phyloP scores from a whole-genome alignment of 352 stramenopile genomes.

The Globisporangium nodosum region DNA sequence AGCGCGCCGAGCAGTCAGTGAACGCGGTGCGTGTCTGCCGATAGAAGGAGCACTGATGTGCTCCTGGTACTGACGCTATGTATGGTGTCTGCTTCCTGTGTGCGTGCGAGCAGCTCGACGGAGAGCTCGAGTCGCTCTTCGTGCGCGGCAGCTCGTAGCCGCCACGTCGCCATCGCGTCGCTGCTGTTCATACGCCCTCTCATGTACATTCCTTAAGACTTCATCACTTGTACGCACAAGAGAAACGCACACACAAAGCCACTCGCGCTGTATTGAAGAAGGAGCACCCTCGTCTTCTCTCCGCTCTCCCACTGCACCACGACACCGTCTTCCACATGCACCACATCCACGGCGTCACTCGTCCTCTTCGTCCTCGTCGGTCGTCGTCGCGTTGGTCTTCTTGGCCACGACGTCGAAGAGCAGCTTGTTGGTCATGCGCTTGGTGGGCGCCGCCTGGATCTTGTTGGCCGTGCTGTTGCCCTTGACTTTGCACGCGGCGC shows the following conservation, averaged over 20 bases:
- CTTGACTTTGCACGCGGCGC: slow-evolving; percentile 27
- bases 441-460: slow-evolving; percentile 21
- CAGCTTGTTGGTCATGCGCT: slow-evolving; percentile 29
- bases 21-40: neutral
- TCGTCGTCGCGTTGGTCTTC: neutral
- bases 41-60: neutral
- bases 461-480: slow-evolving; percentile 19
- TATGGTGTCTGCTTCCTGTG: neutral
- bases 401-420: slow-evolving; percentile 21
- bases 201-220: neutral
- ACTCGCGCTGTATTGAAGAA: neutral
- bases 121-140: neutral
- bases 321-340: neutral
- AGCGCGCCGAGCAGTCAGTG: neutral
- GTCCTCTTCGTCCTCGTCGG: slow-evolving; percentile 3
- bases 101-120: neutral
- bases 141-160: neutral
- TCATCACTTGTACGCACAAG: too few relatives aligned
- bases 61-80: neutral
- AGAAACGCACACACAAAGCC: too few relatives aligned
- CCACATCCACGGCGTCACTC: neutral
- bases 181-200: neutral
- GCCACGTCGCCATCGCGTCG: too few relatives aligned
- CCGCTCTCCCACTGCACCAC: neutral
- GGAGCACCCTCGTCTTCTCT: neutral